These are phyloP conservation scores for Podospora pseudoanserina DNA, from an alignment of 495 filamentous ascomycete species.

Conservation along the genomic window DNA sequence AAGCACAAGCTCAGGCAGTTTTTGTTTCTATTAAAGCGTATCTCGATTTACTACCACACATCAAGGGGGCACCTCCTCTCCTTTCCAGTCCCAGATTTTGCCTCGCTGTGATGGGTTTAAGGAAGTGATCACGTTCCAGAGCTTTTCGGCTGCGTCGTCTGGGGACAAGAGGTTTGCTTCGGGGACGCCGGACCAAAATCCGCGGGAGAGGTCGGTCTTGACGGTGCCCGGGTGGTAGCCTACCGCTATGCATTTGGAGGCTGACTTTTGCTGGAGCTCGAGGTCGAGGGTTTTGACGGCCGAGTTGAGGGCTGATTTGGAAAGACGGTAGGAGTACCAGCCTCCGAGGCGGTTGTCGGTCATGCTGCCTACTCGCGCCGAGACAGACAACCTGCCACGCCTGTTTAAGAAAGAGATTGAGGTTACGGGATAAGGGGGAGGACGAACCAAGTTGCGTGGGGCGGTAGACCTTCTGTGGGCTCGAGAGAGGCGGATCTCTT, in stretches of 20 bases:
- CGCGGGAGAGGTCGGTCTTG: constrained; percentile 66
- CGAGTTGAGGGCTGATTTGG: constrained; percentile 69
- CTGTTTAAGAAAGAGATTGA: neutral
- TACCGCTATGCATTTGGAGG: constrained; percentile 59
- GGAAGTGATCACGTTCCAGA: constrained; percentile 55
- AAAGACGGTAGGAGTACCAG: constrained; percentile 73
- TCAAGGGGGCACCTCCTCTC: constrained; percentile 62
- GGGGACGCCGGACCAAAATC: constrained; percentile 52
- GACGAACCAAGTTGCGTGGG: constrained; percentile 52
- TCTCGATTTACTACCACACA: neutral
- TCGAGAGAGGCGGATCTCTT: constrained; percentile 35
- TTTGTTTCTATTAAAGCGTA: neutral
- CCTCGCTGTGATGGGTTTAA: constrained; percentile 55
- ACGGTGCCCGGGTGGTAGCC: constrained; percentile 83
- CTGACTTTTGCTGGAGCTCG: constrained; percentile 53
- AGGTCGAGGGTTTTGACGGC: constrained; percentile 70
- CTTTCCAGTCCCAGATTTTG: constrained; percentile 74
- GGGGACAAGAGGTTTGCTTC: constrained; percentile 55
- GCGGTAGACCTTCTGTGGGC: constrained; percentile 10
- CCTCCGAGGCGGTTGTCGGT: constrained; percentile 67
- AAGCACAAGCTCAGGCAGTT: neutral
- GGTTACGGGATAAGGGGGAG: too few species aligned
- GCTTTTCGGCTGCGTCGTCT: constrained; percentile 56
- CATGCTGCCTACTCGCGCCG: constrained; percentile 72
- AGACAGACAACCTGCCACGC: constrained; percentile 51